Evolutionary conservation across 768 basidiomycete species (phyloP).

Genomic region (Mrakia frigida): DNA sequence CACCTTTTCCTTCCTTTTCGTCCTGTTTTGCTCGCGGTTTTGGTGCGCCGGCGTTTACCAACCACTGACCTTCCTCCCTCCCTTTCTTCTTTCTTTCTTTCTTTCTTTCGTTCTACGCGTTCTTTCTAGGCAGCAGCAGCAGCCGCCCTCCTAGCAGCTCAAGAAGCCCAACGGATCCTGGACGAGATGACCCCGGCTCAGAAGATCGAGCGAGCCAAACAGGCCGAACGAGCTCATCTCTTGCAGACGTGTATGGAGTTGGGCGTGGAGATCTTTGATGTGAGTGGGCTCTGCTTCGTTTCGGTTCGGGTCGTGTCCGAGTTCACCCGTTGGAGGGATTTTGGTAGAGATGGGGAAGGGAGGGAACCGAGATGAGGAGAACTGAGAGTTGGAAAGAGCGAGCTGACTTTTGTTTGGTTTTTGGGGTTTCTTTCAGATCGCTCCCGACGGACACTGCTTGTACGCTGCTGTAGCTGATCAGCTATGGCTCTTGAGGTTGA

Average conservation of each 20-base stretch:
- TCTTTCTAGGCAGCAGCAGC: slow-evolving; percentile 3
- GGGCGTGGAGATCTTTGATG: slow-evolving; percentile 31
- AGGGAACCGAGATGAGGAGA: background rate
- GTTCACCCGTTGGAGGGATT: no score
- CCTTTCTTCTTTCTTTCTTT: background rate
- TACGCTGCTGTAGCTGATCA: slow-evolving; percentile 94
- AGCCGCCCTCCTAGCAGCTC: background rate
- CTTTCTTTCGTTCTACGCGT: background rate
- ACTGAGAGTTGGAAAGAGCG: no score
- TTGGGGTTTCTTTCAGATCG: slow-evolving; percentile 55
- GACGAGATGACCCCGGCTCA: slow-evolving; percentile 21
- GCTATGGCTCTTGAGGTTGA: slow-evolving; percentile 62
- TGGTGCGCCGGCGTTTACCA: background rate
- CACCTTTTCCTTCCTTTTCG: no score
- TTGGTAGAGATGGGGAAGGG: no score
- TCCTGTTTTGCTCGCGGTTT: background rate
- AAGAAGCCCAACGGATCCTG: slow-evolving; percentile 8
- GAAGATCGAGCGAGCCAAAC: slow-evolving; percentile 30
- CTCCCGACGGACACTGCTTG: slow-evolving; percentile 92
- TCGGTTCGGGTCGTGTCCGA: no score
- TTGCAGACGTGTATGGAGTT: slow-evolving; percentile 33
- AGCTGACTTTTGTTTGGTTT: background rate
- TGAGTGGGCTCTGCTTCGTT: background rate
- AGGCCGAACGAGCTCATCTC: slow-evolving; percentile 30
- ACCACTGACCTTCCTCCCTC: background rate